Conservation (phyloP, 345 rosid genomes). For the Pistacia atlantica region DNA sequence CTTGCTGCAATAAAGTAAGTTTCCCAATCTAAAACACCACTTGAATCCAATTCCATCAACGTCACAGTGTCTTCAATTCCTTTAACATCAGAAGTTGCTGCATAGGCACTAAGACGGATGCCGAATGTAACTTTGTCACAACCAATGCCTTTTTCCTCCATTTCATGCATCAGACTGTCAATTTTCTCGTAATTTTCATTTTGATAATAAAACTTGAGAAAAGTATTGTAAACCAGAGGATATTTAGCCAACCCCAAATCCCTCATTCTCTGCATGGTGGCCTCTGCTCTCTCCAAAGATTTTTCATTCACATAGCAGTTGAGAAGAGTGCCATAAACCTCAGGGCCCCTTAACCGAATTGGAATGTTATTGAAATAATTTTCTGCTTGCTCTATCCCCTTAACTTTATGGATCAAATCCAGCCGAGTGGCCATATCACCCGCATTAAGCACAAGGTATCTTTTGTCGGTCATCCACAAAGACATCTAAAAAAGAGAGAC, state of each 20-base stretch:
- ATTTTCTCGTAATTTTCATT: slow-evolving; percentile 33
- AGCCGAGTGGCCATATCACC: slow-evolving; percentile 34
- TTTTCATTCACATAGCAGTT: slow-evolving; percentile 33
- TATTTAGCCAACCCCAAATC: slow-evolving; percentile 24
- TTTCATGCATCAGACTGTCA: slow-evolving; percentile 27
- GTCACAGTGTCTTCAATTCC: slow-evolving; percentile 28
- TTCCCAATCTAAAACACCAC: slow-evolving; percentile 23
- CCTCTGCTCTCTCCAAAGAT: slow-evolving; percentile 43
- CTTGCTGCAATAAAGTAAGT: slow-evolving; percentile 18
- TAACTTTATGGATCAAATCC: slow-evolving; percentile 43
- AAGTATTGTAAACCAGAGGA: slow-evolving; percentile 20
- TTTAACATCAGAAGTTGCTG: slow-evolving; percentile 26
- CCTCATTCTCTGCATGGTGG: slow-evolving; percentile 36
- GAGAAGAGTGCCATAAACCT: slow-evolving; percentile 40
- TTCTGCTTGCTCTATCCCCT: slow-evolving; percentile 40
- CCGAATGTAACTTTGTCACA: slow-evolving; percentile 20
- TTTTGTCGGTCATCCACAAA: slow-evolving; percentile 37
- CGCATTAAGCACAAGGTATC: slow-evolving; percentile 7
- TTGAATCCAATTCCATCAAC: slow-evolving; percentile 34
- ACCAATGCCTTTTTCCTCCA: slow-evolving; percentile 32
- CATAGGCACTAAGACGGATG: slow-evolving; percentile 32
- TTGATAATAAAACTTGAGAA: slow-evolving; percentile 34
- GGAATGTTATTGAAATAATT: slow-evolving; percentile 34
- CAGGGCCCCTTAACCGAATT: slow-evolving; percentile 7
- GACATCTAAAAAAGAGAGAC: too few relatives aligned